phyloP scores from a whole-genome alignment of 2,329 filamentous ascomycete genomes.

The Teratosphaeria epicoccoides region DNA sequence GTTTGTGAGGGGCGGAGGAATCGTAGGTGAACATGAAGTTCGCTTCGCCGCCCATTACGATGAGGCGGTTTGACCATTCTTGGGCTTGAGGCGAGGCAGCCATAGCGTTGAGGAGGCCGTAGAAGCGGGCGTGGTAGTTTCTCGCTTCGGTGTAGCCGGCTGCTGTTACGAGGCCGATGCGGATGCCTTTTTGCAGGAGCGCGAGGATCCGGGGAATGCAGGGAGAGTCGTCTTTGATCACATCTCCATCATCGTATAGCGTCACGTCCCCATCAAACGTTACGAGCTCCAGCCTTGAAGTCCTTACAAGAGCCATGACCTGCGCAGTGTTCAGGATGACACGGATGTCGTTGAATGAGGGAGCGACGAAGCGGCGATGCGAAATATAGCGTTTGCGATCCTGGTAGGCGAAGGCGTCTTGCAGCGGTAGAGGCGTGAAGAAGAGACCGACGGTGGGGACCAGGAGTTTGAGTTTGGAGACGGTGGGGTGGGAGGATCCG shows the following conservation, averaged over 20 bases:
- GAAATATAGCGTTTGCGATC: constrained; percentile 80
- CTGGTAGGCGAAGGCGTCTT: constrained; percentile 85
- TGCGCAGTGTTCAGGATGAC: constrained; percentile 92
- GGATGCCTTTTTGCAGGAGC: constrained; percentile 66
- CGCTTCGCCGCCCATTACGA: constrained; percentile 91
- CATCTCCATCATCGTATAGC: constrained; percentile 73
- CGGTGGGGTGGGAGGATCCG: constrained; percentile 27
- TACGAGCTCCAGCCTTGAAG: constrained; percentile 65
- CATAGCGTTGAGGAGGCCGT: constrained; percentile 76
- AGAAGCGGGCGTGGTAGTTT: constrained; percentile 75
- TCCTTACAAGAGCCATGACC: constrained; percentile 73
- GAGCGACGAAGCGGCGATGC: constrained; percentile 81
- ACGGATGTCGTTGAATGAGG: constrained; percentile 93
- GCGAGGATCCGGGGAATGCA: constrained; percentile 59
- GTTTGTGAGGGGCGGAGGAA: constrained; percentile 50
- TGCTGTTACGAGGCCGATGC: constrained; percentile 90
- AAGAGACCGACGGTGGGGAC: constrained; percentile 88
- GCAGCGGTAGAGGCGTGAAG: constrained; percentile 78
- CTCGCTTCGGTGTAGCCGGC: constrained; percentile 85
- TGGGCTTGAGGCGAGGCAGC: constrained; percentile 56
- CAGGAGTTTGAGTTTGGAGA: constrained; percentile 82
- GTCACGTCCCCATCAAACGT: constrained; percentile 98
- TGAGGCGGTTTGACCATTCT: constrained; percentile 34
- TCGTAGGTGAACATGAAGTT: constrained; percentile 83
- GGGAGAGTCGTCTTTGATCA: constrained; percentile 62